Conservation (phyloP, 495 filamentous ascomycete genomes). For the Glonium stellatum region DNA sequence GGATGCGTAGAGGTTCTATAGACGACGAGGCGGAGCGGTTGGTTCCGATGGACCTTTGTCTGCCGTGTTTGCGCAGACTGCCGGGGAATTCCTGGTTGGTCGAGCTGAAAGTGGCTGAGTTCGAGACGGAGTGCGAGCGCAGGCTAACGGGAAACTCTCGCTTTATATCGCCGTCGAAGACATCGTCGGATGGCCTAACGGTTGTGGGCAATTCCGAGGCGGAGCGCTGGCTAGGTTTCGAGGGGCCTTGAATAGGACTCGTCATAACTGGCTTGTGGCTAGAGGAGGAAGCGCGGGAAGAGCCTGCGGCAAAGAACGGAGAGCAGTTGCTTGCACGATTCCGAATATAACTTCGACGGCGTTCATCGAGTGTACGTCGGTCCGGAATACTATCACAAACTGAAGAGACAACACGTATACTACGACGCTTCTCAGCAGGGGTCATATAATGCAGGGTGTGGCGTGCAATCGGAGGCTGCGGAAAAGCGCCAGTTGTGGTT, state of each 20-base stretch:
- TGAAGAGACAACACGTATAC: constrained; percentile 29
- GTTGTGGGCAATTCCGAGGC: background rate
- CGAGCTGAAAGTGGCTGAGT: background rate
- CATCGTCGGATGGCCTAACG: constrained; percentile 1
- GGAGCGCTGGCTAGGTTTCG: background rate
- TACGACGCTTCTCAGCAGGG: constrained; percentile 24
- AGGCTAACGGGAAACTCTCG: constrained; percentile 6
- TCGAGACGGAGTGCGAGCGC: constrained; percentile 7
- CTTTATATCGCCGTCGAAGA: background rate
- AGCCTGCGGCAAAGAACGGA: constrained; percentile 23
- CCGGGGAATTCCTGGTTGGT: constrained; percentile 2
- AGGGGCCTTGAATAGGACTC: background rate
- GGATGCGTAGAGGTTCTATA: background rate
- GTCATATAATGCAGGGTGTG: constrained; percentile 12
- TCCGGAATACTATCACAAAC: constrained; percentile 27
- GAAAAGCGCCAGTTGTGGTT: constrained; percentile 28
- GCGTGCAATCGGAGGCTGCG: constrained; percentile 21
- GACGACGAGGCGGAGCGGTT: background rate
- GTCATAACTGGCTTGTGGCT: constrained; percentile 15
- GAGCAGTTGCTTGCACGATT: constrained; percentile 28
- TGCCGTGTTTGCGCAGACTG: constrained; percentile 12
- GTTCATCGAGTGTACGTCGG: constrained; percentile 29
- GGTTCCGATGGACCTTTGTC: constrained; percentile 1
- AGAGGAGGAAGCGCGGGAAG: constrained; percentile 19
- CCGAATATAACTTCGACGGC: constrained; percentile 31